These are phyloP conservation scores for Lasiodiplodia hormozganensis DNA, from an alignment of 2,329 filamentous ascomycete genomes.

Conservation along the genomic window DNA sequence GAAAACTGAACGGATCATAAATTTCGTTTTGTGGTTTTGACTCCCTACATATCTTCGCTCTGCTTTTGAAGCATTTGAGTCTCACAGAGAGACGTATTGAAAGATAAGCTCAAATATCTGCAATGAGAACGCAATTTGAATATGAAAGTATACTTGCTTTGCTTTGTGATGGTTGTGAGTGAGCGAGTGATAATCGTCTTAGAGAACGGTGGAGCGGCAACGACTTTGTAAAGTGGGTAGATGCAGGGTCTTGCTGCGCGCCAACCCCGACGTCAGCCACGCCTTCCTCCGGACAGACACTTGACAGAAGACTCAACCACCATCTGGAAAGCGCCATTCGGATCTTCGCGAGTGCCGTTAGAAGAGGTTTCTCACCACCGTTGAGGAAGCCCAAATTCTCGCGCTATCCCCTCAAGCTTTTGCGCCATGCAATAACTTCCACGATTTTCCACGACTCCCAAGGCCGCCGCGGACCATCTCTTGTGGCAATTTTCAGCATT, in stretches of 20 bases:
- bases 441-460: background rate
- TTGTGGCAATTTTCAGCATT: background rate
- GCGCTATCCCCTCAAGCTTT: background rate
- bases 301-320: background rate
- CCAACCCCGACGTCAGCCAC: constrained; percentile 7
- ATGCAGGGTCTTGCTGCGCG: constrained; percentile 5
- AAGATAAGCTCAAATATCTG: background rate
- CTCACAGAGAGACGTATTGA: background rate
- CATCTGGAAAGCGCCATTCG: background rate
- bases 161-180: background rate
- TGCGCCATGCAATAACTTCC: constrained; percentile 6
- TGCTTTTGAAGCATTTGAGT: background rate
- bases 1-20: constrained; percentile 62
- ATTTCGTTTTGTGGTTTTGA: constrained; percentile 65
- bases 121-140: background rate
- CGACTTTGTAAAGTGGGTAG: background rate
- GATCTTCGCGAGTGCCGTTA: background rate
- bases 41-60: constrained; percentile 65
- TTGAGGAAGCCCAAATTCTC: background rate
- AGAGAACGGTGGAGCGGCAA: background rate
- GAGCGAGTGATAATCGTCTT: background rate
- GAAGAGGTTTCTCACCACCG: background rate
- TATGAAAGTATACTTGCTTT: background rate
- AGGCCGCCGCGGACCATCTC: background rate
- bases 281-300: background rate